Evolutionary conservation across 2,329 filamentous ascomycete genomes (phyloP).

Genomic region (Paraphaeosphaeria minitans): DNA sequence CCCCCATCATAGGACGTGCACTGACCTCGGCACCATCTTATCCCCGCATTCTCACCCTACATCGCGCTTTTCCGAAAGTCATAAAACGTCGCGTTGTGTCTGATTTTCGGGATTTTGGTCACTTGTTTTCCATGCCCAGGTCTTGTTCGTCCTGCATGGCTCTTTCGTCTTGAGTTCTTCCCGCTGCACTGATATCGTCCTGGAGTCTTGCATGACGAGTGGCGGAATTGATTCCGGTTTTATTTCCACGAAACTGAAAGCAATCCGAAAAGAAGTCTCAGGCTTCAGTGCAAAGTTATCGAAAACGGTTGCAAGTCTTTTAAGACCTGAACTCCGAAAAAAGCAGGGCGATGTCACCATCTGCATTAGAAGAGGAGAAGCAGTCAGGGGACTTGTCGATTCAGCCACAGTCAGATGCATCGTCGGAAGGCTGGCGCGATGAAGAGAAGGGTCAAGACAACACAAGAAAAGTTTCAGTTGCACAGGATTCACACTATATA

Average conservation of each 20-base stretch:
- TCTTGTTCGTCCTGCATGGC: not conserved
- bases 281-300: too few species aligned
- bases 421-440: not conserved
- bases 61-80: not conserved
- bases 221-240: not conserved
- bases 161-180: not conserved
- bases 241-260: not conserved
- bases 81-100: conserved; percentile 7
- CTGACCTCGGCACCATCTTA: conserved; percentile 8
- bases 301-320: too few species aligned
- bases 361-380: not conserved
- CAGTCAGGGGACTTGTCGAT: not conserved
- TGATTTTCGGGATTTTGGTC: not conserved
- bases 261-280: too few species aligned
- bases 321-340: too few species aligned
- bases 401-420: not conserved
- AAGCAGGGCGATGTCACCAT: not conserved
- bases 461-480: conserved; percentile 5
- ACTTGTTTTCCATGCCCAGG: not conserved
- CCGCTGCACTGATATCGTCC: not conserved
- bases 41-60: conserved; percentile 2
- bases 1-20: not conserved
- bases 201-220: not conserved
- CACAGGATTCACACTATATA: conserved; percentile 10
- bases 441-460: not conserved